Percentiles rank a stretch among this genome's conserved stretches.
Evolutionary conservation across 2,329 filamentous ascomycete species (phyloP).

Genomic region (Colletotrichum sp.): DNA sequence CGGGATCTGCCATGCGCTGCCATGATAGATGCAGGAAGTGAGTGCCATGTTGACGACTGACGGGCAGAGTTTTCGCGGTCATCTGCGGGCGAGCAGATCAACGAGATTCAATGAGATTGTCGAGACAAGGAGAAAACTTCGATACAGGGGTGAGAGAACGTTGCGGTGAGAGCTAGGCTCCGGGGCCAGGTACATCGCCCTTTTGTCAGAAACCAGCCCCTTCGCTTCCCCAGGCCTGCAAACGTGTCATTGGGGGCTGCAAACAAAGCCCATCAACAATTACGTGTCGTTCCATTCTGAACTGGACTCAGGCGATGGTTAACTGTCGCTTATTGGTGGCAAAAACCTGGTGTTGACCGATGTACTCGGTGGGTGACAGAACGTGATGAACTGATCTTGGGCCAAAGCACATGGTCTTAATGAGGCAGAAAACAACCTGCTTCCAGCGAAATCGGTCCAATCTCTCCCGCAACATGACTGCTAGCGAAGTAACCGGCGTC

Average conservation of each 20-base stretch:
- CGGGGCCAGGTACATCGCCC: neutral
- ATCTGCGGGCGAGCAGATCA: neutral
- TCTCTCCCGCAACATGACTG: neutral
- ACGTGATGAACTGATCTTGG: neutral
- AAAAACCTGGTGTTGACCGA: neutral
- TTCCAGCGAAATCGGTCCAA: neutral
- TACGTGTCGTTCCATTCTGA: neutral
- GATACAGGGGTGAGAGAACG: neutral
- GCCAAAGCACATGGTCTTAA: neutral
- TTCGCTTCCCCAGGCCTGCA: neutral
- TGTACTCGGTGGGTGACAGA: neutral
- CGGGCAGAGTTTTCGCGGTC: neutral
- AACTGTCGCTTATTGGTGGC: neutral
- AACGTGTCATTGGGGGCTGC: neutral
- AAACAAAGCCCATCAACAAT: neutral
- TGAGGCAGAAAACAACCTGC: neutral
- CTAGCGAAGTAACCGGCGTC: neutral
- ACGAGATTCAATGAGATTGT: neutral
- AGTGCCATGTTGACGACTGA: neutral
- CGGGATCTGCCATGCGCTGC: neutral
- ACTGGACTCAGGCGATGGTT: neutral
- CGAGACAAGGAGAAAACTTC: neutral
- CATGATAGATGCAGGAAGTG: neutral
- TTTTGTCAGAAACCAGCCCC: neutral
- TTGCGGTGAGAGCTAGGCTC: neutral